These are phyloP conservation scores for Rhododendron kiyosumense DNA, from an alignment of 148 eudicot species.

Conservation along the genomic window DNA sequence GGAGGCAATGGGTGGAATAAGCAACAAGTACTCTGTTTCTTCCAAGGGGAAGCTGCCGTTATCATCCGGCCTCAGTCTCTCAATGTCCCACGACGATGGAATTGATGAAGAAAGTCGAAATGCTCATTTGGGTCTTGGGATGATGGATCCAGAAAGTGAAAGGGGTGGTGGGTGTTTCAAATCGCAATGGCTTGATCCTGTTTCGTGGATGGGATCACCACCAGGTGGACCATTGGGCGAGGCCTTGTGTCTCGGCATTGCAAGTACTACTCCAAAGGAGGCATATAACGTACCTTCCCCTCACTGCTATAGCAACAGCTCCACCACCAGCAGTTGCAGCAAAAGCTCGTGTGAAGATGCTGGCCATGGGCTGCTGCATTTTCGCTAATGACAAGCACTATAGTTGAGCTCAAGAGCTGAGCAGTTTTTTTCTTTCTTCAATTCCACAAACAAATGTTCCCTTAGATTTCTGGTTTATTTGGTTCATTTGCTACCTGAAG, in stretches of 20 bases:
- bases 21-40: conserved; percentile 17
- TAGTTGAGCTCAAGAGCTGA: neutral
- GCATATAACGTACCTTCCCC: conserved; percentile 29
- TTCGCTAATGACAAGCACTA: conserved; percentile 11
- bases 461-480: neutral
- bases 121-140: conserved; percentile 16
- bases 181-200: conserved; percentile 21
- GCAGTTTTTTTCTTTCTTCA: neutral
- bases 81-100: conserved; percentile 44
- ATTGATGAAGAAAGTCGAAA: conserved; percentile 8
- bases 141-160: conserved; percentile 12
- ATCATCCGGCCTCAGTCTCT: conserved; percentile 44
- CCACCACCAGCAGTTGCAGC: conserved; percentile 39
- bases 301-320: conserved; percentile 39
- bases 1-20: conserved; percentile 22
- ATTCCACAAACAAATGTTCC: neutral
- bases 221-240: conserved; percentile 87
- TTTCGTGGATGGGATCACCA: conserved; percentile 44
- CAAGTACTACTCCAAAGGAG: conserved; percentile 22
- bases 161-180: conserved; percentile 10
- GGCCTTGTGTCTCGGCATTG: conserved; percentile 68
- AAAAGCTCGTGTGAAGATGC: conserved; percentile 30
- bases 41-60: conserved; percentile 22
- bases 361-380: conserved; percentile 15
- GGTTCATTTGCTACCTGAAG: neutral